Evolutionary conservation across 169 alveolate species (phyloP).

Genomic region (Eimeria necatrix): DNA sequence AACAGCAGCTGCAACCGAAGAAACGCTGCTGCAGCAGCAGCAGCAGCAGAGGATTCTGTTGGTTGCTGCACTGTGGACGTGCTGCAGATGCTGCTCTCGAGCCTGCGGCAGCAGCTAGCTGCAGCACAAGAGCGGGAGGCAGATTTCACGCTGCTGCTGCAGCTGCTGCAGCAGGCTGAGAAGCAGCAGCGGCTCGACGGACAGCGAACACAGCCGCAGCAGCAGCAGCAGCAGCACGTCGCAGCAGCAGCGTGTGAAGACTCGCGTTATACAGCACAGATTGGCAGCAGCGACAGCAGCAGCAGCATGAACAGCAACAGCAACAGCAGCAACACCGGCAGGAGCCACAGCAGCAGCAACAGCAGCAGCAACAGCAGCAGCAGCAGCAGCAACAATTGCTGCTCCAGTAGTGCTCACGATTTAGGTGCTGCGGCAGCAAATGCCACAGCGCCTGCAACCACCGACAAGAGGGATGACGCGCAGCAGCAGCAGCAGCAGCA

Average conservation of each 20-base stretch:
- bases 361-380: neutral
- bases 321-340: neutral
- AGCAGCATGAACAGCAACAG: neutral
- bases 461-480: neutral
- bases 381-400: neutral
- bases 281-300: neutral
- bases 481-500: neutral
- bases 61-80: neutral
- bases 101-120: conserved; percentile 28
- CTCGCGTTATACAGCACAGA: too few relatives aligned
- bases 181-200: conserved; percentile 19
- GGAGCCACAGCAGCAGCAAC: neutral
- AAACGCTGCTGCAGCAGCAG: neutral
- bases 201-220: conserved; percentile 9
- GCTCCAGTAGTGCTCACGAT: neutral
- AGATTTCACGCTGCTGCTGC: conserved; percentile 38
- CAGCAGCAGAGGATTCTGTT: neutral
- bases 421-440: neutral
- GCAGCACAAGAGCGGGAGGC: conserved; percentile 56
- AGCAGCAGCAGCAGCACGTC: neutral
- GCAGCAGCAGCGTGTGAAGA: neutral
- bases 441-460: too few relatives aligned
- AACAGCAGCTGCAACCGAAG: neutral
- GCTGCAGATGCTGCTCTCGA: conserved; percentile 2
- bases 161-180: conserved; percentile 21